Base-by-base conservation (phyloP, 805 yeast genomes). In the Metschnikowia cerradonensis region DNA sequence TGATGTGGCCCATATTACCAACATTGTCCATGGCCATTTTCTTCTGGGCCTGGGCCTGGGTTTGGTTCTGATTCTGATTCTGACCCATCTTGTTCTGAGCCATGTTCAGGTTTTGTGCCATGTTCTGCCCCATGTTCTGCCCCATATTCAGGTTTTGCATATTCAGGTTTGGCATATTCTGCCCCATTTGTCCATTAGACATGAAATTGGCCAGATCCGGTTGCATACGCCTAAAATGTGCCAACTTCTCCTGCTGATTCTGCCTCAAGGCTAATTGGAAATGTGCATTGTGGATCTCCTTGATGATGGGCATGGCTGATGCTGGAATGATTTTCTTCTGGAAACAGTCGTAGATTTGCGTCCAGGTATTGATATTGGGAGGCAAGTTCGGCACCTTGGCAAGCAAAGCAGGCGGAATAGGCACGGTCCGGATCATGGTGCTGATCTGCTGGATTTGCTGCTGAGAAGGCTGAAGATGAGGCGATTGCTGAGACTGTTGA, bases 321-420 rank as follows among this genome's bases (percentile, higher is more conserved):
- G 79, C 77, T 1, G 87, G 81, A 37, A 88, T 68, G 52, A 80
- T 72, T 52, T 81, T 82, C 55, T 79, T 77, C 55, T 81, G 79
- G 41, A 82, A 67, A 57, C 83, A 77, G 39, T 83, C 85, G 65
- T 83, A 81, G 30, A 89, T 81, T 62, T 83, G 88, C 20, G 82
- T 80, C 96, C 96, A 90, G 6, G 95, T 88, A 57, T 79, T 84
- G 30, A 84, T 84, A 45, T 83, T 85, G 13, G 84, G 84, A 0
- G 97, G 97, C 33, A 89, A 72, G 43, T 80, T 84, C 8, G 96
- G 95, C 43, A 89, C 78, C 59, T 80, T 80, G 48, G 78, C 74
- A 19, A 89, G 67, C 23, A 89, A 65, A 2, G 81, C 79, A 14
- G 79, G 79, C 0, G 96, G 96, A 46, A 90, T 88, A 3, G 88